Conservation (phyloP, 139 green algal genomes). For the Tetradesmus lagerheimii region DNA sequence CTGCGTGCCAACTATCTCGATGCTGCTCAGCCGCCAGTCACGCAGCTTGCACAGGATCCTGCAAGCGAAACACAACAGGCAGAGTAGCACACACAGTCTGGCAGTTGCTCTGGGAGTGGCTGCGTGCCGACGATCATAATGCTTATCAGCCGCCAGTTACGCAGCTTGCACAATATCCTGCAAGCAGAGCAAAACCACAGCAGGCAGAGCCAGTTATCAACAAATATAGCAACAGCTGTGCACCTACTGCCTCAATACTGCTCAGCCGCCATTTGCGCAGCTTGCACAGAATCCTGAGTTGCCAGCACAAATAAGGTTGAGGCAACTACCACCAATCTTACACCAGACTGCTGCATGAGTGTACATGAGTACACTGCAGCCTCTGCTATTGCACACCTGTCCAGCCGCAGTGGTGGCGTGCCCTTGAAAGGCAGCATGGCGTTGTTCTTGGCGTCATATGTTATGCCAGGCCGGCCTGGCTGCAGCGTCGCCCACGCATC, state of each 20-base stretch:
- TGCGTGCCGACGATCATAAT: too few species aligned
- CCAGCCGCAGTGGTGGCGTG: constrained; percentile 3
- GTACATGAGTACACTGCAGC: too few species aligned
- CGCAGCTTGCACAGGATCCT: constrained; percentile 31
- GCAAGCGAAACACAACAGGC: background rate
- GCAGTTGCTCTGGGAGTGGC: too few species aligned
- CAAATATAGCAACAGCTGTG: constrained; percentile 25
- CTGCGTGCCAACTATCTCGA: constrained; percentile 66
- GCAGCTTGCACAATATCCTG: background rate
- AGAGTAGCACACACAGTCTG: too few species aligned
- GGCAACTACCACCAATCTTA: too few species aligned
- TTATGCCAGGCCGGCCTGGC: constrained; percentile 57
- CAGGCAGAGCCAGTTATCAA: too few species aligned
- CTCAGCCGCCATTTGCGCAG: constrained; percentile 54
- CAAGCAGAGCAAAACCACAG: background rate
- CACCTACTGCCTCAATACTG: constrained; percentile 65
- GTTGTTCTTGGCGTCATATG: constrained; percentile 68
- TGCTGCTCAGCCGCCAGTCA: constrained; percentile 55
- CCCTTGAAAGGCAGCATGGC: constrained; percentile 65
- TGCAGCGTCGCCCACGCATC: constrained; percentile 62
- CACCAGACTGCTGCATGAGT: too few species aligned
- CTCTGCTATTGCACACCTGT: too few species aligned
- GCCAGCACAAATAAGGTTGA: too few species aligned
- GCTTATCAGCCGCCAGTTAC: too few species aligned
- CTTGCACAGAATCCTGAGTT: constrained; percentile 35